Evolutionary conservation across 352 stramenopile genomes (phyloP), one percentile per base, ranked within the genome.

Genomic region (Phytophthora aleatoria): DNA sequence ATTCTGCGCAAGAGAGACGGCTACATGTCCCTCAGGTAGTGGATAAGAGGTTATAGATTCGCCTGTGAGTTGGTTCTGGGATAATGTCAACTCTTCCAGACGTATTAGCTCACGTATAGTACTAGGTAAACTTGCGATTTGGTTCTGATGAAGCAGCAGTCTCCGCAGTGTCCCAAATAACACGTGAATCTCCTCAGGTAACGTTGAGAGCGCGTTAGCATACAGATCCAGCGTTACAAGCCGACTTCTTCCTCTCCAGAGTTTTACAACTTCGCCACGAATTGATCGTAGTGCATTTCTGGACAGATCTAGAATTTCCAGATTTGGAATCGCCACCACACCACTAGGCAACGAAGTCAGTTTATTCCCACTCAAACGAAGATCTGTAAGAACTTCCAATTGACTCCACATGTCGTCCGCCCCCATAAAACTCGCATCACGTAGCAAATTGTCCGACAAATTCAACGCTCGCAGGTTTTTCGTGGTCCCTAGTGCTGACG

Each of bases 91-190:
- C 41, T 73, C 61, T 31, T 73, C 60, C 0, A 84, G 41, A 2
- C 51, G 51, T 13, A 51, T 65, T 6, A 85, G 50, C 35, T 70
- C 61, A n/a, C 73, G 39, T 5, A 91, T 27, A 52, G 51, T 26
- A 74, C 11, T 26, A 1, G 82, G 82, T 3, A 91, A 16, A n/a
- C 42, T 56, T 0, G 11, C 13, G 6, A 91, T 55, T 0, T 73
- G 70, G 47, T 91, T 89, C 27, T 82, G 66, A 35, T 91, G 78
- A 0, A 78, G 63, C 5, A 67, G 49, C 0, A 89, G 48, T 8
- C 55, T 28, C 6, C 65, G 67, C 3, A 91, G 55, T 11, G 73
- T 64, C 20, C 58, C 24, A 30, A 57, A 58, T 35, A 83, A 50
- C 0, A 69, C 61, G 3, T 55, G 35, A 12, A 89, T 59, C 8